These are phyloP conservation scores for Colletotrichum caudatum DNA, from an alignment of 2,329 filamentous ascomycete species.

Conservation along the genomic window DNA sequence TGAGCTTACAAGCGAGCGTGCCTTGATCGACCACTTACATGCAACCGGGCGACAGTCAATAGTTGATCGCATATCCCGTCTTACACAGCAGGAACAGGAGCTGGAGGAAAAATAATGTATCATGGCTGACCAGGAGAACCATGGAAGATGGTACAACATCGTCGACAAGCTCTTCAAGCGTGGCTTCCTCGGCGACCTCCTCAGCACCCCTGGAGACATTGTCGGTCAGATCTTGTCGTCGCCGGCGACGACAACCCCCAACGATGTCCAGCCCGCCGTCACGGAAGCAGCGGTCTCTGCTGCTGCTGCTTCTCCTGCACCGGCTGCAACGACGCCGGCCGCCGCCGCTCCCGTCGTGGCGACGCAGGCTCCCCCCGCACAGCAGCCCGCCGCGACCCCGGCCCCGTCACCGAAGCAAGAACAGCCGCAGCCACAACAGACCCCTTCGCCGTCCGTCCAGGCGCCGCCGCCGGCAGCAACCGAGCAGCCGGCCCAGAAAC, in stretches of 20 bases:
- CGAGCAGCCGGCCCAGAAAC: background rate
- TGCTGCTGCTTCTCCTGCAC: constrained; percentile 6
- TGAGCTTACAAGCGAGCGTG: constrained; percentile 21
- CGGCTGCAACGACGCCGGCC: constrained; percentile 20
- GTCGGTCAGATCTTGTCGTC: constrained; percentile 30
- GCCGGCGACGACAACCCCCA: constrained; percentile 33
- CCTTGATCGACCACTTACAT: background rate
- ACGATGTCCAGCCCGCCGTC: background rate
- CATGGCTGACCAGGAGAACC: constrained; percentile 29
- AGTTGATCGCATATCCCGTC: background rate
- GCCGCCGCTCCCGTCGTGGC: constrained; percentile 13
- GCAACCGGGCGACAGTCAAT: background rate
- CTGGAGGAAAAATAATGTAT: constrained; percentile 24
- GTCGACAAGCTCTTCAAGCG: constrained; percentile 15
- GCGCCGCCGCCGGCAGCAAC: background rate
- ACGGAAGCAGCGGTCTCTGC: constrained; percentile 2
- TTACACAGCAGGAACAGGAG: constrained; percentile 8
- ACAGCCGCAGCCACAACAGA: constrained; percentile 13
- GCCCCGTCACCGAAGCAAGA: constrained; percentile 17
- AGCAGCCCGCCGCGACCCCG: constrained; percentile 16
- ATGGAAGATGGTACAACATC: constrained; percentile 18
- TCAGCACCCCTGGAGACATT: constrained; percentile 15
- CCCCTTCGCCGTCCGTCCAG: background rate
- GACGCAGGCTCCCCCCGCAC: background rate
- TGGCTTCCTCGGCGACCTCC: constrained; percentile 25